These are phyloP conservation scores for Diddensiella transvaalensis DNA, from an alignment of 805 yeast genomes.

Conservation along the genomic window DNA sequence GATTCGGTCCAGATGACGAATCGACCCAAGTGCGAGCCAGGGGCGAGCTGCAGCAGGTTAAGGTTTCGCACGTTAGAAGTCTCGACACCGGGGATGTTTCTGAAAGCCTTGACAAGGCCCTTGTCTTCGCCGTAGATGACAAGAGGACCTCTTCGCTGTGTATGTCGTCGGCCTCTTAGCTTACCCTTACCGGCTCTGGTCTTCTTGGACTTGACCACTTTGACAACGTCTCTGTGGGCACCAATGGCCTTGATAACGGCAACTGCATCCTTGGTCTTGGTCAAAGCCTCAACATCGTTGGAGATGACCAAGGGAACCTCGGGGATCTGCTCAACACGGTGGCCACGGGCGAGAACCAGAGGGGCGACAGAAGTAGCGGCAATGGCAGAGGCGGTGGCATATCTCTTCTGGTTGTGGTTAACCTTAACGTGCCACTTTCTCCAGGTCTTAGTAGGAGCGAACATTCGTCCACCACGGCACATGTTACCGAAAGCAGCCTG, in stretches of 20 bases:
- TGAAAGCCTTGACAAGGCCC: slow-evolving; percentile 97
- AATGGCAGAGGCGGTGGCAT: slow-evolving; percentile 99
- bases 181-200: slow-evolving; percentile 99
- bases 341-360: slow-evolving; percentile 99
- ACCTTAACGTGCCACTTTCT: slow-evolving; percentile 99
- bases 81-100: slow-evolving; percentile 99
- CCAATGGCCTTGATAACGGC: slow-evolving; percentile 97
- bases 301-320: slow-evolving; percentile 98
- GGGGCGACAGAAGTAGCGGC: slow-evolving; percentile 99
- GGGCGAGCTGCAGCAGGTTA: slow-evolving; percentile 97
- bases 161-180: slow-evolving; percentile 98
- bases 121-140: slow-evolving; percentile 97
- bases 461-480: slow-evolving; percentile 99
- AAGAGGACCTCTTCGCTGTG: slow-evolving; percentile 99
- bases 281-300: slow-evolving; percentile 84
- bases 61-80: slow-evolving; percentile 87
- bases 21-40: slow-evolving; percentile 99
- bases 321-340: slow-evolving; percentile 97
- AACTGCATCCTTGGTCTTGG: slow-evolving; percentile 98
- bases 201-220: slow-evolving; percentile 98
- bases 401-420: slow-evolving; percentile 99
- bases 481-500: slow-evolving; percentile 99
- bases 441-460: slow-evolving; percentile 99
- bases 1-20: slow-evolving; percentile 99
- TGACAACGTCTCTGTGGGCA: slow-evolving; percentile 97